These are phyloP conservation scores for Schoenoplectus triqueter DNA, from an alignment of 202 grass and related monocot species.

Conservation along the genomic window DNA sequence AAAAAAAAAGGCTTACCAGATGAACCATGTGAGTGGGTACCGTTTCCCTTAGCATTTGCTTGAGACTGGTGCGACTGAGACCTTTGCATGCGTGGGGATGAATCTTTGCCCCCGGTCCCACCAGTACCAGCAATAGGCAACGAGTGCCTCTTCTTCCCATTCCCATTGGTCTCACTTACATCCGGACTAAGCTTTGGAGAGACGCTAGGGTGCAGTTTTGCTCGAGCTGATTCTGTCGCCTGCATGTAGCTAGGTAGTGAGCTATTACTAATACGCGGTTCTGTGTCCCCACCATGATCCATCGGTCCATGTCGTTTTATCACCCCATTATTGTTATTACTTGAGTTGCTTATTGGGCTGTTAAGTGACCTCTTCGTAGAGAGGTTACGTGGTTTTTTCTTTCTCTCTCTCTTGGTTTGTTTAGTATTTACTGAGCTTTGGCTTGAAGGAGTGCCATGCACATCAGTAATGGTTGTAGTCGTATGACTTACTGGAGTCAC, in stretches of 20 bases:
- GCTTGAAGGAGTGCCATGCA: constrained; percentile 83
- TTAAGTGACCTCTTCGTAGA: constrained; percentile 35
- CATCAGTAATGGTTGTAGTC: constrained; percentile 49
- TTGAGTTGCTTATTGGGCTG: constrained; percentile 23
- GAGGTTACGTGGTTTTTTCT: constrained; percentile 29
- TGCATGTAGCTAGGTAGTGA: constrained; percentile 96
- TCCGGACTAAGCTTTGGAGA: constrained; percentile 91
- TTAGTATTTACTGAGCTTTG: constrained; percentile 80
- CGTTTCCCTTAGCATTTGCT: constrained; percentile 62
- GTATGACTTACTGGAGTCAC: constrained; percentile 64
- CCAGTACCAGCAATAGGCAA: constrained; percentile 64
- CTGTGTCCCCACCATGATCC: constrained; percentile 45
- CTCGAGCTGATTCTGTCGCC: constrained; percentile 89
- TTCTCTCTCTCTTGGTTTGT: constrained; percentile 64
- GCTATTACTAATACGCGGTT: constrained; percentile 85
- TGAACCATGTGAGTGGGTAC: constrained; percentile 52
- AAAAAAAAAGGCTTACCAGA: constrained; percentile 55
- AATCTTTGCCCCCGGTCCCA: constrained; percentile 52
- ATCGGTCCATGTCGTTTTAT: constrained; percentile 18
- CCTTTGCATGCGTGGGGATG: constrained; percentile 87
- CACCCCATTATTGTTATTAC: constrained; percentile 29
- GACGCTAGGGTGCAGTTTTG: constrained; percentile 60
- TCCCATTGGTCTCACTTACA: constrained; percentile 59
- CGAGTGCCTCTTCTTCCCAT: constrained; percentile 74
- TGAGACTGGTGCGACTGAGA: constrained; percentile 72